Percentiles rank a stretch among this genome's conserved stretches.
Evolutionary conservation across 208 protist species (phyloP).

Genomic region (Wallacemonas sp.): DNA sequence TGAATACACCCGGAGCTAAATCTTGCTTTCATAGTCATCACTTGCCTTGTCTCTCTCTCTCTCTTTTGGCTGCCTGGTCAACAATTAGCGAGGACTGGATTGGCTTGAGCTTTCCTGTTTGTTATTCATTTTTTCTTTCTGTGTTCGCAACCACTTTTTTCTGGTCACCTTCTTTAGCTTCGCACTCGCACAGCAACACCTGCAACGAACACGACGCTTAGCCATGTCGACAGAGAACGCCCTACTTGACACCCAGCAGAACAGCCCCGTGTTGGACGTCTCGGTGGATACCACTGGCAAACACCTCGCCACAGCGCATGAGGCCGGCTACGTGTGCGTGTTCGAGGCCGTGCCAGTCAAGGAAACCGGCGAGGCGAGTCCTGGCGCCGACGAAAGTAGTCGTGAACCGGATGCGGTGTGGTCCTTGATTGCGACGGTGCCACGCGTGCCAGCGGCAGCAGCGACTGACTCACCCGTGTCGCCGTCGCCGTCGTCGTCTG

Average conservation of each 20-base stretch:
- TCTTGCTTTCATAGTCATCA: no score
- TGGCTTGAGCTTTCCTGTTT: no score
- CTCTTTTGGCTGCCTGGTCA: no score
- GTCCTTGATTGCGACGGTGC: slow-evolving; percentile 17
- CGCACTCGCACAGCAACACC: no score
- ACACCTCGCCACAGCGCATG: slow-evolving; percentile 61
- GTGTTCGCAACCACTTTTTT: no score
- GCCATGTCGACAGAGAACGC: slow-evolving; percentile 21
- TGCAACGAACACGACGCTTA: no score
- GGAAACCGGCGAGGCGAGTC: background rate
- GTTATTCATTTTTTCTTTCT: no score
- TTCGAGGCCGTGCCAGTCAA: slow-evolving; percentile 27
- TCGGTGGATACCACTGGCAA: slow-evolving; percentile 62
- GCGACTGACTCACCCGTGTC: background rate
- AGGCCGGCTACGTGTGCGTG: slow-evolving; percentile 67
- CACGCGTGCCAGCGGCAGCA: background rate
- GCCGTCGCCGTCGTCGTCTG: background rate
- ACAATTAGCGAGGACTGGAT: no score
- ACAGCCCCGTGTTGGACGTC: slow-evolving; percentile 60
- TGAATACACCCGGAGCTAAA: no score
- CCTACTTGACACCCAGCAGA: slow-evolving; percentile 70
- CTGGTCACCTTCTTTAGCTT: no score
- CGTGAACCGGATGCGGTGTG: slow-evolving; percentile 4
- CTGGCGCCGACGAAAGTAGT: slow-evolving; percentile 9
- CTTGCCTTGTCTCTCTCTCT: no score